Base-by-base conservation (phyloP, 371 early-diverging fungal species). In the Mucor velutinosus region DNA sequence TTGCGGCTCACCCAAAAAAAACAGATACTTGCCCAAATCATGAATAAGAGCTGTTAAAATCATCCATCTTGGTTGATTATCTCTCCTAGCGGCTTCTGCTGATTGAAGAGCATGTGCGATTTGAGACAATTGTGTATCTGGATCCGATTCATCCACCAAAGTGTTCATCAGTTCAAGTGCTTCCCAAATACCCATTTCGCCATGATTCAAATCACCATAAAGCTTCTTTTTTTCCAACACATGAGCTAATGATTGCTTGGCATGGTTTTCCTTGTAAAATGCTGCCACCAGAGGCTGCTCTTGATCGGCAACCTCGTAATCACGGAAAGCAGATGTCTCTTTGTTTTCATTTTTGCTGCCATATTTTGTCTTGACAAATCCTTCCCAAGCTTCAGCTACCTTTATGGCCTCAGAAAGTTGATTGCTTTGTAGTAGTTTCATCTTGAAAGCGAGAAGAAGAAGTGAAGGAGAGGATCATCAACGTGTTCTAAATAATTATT, bases 1-100 rank as follows among this genome's bases (percentile, higher is more conserved):
- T 62, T 88, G 88, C 21, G 81, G 78, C 23, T 82, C 85, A 3
- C 80, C 86, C 51, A 77, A 60, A 37, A 86, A 79, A 43, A 72
- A 76, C 8, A 88, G 59, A 29, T 82, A 73, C 70, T 88, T 88
- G 14, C 89, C 89, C 11, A 85, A 66, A 62, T 88, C 89, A 70
- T 88, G 89, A 15, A 88, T 86, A 41, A 88, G 61, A 25, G 80
- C 74, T 15, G 76, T 77, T 19, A 88, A 65, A 29, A 81, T 69
- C 73, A 88, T 72, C 89, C 87, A 88, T 12, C 76, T 64, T 25
- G 88, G 86, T 27, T 82, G 85, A 12, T 60, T 66, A 64, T 87
- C 87, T 33, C 66, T 69, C 39, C 87, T 60, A 2, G 81, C 80
- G 4, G 88, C 82, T 68, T 88, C 87, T 5, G 89, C 88, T 7